Base-by-base conservation (phyloP, 495 filamentous ascomycete species). In the Terfezia boudieri region DNA sequence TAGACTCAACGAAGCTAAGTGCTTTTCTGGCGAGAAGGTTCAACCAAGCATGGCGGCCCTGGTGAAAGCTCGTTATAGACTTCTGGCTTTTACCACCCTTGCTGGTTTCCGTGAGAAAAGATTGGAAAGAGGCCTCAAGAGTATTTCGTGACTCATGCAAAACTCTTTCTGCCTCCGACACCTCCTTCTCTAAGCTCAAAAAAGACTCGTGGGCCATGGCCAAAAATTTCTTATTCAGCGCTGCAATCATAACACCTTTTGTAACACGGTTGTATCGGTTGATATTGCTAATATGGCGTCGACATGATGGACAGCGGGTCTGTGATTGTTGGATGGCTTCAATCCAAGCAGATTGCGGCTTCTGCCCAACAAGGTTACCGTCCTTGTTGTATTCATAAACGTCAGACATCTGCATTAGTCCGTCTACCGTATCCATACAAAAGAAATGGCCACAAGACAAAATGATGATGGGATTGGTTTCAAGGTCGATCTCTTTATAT, bases 241-340 rank as follows among this genome's bases (percentile, higher is more conserved):
- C 79, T 53, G 86, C 78, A 2, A 87, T 66, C 50, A 76, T 63
- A 6, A 74, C 81, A 4, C 77, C 71, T 37, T 76, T 71, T 32
- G 82, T 72, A 8, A 86, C 74, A 20, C 81, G 72, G 35, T 78
- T 75, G 59, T 88, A 86, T 14, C 82, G 68, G 9, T 79, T 66
- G 53, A 85, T 71, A 50, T 74, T 71, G 20, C 78, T 69, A 23
- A 87, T 67, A 4, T 79, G 72, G 0, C 74, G 73, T 9, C 80
- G 75, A 60, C 82, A 89, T 2, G 57, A 70, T 3, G 81, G 76
- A 66, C 81, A 86, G 5, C 63, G 41, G 8, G 41, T 70, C 55
- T 76, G 78, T 35, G 80, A 65, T 51, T 71, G 71, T 16, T 66
- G 66, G 23, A 69, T 68, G 1, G 73, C 77, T 58, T 80, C 78